phyloP scores from a whole-genome alignment of 2,329 filamentous ascomycete genomes.

The Aspergillus arachidicola region DNA sequence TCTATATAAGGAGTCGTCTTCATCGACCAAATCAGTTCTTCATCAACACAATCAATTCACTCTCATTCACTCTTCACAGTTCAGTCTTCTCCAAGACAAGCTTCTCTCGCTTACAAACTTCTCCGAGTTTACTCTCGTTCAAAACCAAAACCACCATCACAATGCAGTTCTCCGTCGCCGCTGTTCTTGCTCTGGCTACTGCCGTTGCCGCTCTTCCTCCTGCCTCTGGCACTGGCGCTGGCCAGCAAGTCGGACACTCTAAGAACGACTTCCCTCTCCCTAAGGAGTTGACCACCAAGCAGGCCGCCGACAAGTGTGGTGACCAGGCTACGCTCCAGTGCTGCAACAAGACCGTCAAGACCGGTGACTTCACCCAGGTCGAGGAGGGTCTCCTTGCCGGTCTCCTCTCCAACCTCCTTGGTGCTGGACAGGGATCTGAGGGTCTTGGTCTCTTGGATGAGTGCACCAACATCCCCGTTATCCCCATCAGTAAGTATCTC shows the following conservation, averaged over 20 bases:
- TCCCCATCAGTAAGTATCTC: conserved; percentile 29
- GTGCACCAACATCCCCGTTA: conserved; percentile 42
- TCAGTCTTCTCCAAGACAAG: conserved; percentile 25
- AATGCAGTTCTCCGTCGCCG: conserved; percentile 42
- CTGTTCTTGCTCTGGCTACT: conserved; percentile 39
- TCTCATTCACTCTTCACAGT: conserved; percentile 33
- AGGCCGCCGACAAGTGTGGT: conserved; percentile 44
- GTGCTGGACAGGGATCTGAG: conserved; percentile 34
- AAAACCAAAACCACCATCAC: conserved; percentile 35
- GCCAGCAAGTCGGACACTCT: conserved; percentile 36
- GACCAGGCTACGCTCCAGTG: conserved; percentile 41
- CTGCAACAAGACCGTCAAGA: conserved; percentile 43
- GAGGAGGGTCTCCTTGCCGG: conserved; percentile 36
- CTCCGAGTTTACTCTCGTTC: conserved; percentile 28
- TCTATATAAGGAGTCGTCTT: conserved; percentile 37
- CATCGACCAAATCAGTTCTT: conserved; percentile 17
- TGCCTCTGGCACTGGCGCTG: conserved; percentile 27
- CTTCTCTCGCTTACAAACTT: conserved; percentile 10
- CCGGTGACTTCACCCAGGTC: conserved; percentile 38
- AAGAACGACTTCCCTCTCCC: conserved; percentile 37
- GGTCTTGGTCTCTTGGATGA: conserved; percentile 44
- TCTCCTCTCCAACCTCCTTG: conserved; percentile 37
- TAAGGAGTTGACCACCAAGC: conserved; percentile 36
- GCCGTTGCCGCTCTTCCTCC: conserved; percentile 35
- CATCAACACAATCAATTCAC: conserved; percentile 36